Evolutionary conservation across 1,139 yeast genomes (phyloP).

Genomic region (Suzukiozyma palmioleophila): DNA sequence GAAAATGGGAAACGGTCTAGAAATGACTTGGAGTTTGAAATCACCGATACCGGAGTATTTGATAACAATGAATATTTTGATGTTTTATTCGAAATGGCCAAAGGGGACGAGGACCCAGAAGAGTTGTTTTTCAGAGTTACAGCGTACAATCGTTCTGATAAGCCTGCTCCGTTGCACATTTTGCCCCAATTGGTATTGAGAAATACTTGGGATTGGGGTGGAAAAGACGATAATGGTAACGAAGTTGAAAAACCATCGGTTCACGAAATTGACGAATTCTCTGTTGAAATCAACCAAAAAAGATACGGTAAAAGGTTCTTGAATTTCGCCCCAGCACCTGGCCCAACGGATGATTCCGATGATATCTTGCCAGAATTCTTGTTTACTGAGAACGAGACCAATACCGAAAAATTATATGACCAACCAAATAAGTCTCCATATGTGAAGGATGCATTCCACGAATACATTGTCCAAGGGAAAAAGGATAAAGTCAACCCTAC

Average conservation of each 20-base stretch:
- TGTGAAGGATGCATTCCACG: constrained; percentile 92
- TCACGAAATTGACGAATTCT: constrained; percentile 35
- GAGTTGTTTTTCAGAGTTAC: constrained; percentile 82
- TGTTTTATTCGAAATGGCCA: constrained; percentile 88
- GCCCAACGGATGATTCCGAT: constrained; percentile 49
- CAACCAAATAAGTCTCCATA: constrained; percentile 54
- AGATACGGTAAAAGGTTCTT: constrained; percentile 70
- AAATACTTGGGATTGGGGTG: constrained; percentile 93
- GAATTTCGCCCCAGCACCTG: constrained; percentile 88
- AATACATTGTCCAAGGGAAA: constrained; percentile 61
- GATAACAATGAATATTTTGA: constrained; percentile 84
- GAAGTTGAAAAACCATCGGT: constrained; percentile 48
- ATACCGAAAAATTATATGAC: constrained; percentile 60
- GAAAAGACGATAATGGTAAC: constrained; percentile 32
- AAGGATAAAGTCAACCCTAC: constrained; percentile 52
- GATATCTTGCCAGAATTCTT: constrained; percentile 74
- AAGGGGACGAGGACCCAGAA: constrained; percentile 77
- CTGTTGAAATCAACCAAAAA: constrained; percentile 62
- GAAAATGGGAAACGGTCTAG: constrained; percentile 67
- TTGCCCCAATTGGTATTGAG: constrained; percentile 84
- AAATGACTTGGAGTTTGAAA: constrained; percentile 63
- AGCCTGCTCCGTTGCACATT: constrained; percentile 83
- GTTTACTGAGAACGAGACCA: constrained; percentile 90
- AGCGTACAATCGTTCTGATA: constrained; percentile 80
- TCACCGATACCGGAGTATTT: constrained; percentile 72